These are phyloP conservation scores for Gossypium stocksii DNA, from an alignment of 345 rosid species.

Conservation along the genomic window DNA sequence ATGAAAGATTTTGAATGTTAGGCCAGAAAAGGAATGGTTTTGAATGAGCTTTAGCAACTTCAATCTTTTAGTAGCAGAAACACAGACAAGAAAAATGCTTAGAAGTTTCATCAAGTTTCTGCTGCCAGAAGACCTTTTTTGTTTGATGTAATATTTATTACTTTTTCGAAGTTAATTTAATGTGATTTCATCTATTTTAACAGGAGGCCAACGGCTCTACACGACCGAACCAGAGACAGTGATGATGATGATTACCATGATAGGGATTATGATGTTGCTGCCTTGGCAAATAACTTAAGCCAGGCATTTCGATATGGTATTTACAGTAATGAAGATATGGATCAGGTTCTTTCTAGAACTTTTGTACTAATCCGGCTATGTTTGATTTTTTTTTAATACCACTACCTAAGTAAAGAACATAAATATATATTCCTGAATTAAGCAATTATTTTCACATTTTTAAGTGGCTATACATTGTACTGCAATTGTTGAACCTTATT, in stretches of 20 bases:
- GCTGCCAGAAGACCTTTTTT: slow-evolving; percentile 2
- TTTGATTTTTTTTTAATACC: not conserved
- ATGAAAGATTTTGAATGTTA: not conserved
- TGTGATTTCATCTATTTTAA: slow-evolving; percentile 18
- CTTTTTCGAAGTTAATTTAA: not conserved
- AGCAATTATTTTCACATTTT: not conserved
- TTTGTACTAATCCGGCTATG: slow-evolving; percentile 9
- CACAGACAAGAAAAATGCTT: not conserved
- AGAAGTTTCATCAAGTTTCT: not conserved
- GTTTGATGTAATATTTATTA: not conserved
- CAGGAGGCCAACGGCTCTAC: slow-evolving; percentile 90
- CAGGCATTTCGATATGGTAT: slow-evolving; percentile 91
- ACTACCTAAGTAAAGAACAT: not conserved
- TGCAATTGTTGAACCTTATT: not conserved
- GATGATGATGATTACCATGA: slow-evolving; percentile 85
- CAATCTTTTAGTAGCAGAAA: slow-evolving; percentile 2
- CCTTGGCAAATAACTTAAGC: slow-evolving; percentile 82
- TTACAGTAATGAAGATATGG: slow-evolving; percentile 69
- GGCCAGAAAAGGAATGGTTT: not conserved
- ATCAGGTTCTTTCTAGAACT: slow-evolving; percentile 55
- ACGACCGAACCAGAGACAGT: slow-evolving; percentile 77
- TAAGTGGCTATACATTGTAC: not conserved
- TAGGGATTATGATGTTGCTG: slow-evolving; percentile 94
- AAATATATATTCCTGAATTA: not conserved
- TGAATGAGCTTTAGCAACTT: not conserved